Percentiles rank a stretch among this genome's conserved stretches.
phyloP scores from a whole-genome alignment of 2,329 filamentous ascomycete species.

The Didymella pomorum region DNA sequence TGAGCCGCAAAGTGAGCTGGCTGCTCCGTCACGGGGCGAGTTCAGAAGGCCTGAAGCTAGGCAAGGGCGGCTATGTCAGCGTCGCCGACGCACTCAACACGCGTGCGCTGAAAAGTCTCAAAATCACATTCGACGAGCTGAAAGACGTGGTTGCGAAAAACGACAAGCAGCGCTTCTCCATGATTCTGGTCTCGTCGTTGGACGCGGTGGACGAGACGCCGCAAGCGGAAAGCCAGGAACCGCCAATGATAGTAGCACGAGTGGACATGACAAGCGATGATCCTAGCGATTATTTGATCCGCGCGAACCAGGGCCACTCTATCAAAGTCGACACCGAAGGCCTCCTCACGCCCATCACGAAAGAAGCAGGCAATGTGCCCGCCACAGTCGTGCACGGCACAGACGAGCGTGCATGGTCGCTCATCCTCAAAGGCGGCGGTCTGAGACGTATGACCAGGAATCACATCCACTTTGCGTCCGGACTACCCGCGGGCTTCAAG shows the following conservation, averaged over 20 bases:
- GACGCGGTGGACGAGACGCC: constrained; percentile 3
- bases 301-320: constrained; percentile 93
- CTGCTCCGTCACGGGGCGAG: constrained; percentile 69
- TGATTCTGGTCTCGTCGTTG: constrained; percentile 64
- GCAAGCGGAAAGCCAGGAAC: neutral
- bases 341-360: constrained; percentile 71
- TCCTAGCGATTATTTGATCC: constrained; percentile 79
- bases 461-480: constrained; percentile 89
- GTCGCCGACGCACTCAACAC: constrained; percentile 67
- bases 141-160: constrained; percentile 73
- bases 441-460: constrained; percentile 82
- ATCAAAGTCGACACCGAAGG: constrained; percentile 77
- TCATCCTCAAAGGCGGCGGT: constrained; percentile 79
- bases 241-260: constrained; percentile 15
- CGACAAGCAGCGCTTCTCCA: constrained; percentile 89
- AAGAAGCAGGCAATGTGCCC: constrained; percentile 66
- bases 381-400: constrained; percentile 83
- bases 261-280: constrained; percentile 50
- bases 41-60: constrained; percentile 66
- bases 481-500: constrained; percentile 64
- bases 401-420: constrained; percentile 79
- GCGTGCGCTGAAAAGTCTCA: constrained; percentile 69
- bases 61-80: constrained; percentile 67
- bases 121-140: constrained; percentile 79
- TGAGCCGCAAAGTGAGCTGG: constrained; percentile 61